Evolutionary conservation across 2,329 filamentous ascomycete genomes (phyloP).

Genomic region (Colletotrichum cordylinicola): DNA sequence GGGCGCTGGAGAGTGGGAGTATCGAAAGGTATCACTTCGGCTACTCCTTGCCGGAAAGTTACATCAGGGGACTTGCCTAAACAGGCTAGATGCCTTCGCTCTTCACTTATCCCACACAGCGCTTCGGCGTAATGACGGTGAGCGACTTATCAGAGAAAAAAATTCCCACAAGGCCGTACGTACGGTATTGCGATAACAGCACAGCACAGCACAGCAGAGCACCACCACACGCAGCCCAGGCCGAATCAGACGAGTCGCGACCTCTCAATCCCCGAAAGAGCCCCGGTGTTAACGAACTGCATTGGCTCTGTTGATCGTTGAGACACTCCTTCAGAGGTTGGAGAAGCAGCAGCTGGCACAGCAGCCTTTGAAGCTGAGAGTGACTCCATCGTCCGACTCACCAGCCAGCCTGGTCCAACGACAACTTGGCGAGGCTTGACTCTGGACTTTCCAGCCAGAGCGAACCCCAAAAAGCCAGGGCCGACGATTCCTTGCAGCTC

Average conservation of each 20-base stretch:
- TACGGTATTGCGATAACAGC: slow-evolving; percentile 5
- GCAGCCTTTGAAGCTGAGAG: neutral
- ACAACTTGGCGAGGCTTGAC: neutral
- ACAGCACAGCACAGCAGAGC: neutral
- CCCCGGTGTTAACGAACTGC: neutral
- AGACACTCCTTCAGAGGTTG: neutral
- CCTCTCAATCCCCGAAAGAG: neutral
- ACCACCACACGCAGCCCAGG: neutral
- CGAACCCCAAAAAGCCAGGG: neutral
- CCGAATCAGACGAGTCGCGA: slow-evolving; percentile 2
- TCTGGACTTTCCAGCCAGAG: neutral
- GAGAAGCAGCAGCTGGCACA: neutral
- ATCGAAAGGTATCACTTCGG: neutral
- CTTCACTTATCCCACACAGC: neutral
- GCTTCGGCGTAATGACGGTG: neutral
- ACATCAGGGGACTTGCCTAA: neutral
- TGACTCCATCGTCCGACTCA: neutral
- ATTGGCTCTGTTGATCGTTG: neutral
- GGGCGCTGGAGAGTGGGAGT: neutral
- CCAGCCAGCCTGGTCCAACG: neutral
- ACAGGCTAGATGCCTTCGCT: neutral
- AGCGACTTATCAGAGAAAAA: slow-evolving; percentile 9
- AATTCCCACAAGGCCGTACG: neutral
- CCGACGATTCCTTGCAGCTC: neutral
- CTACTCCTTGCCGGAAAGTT: neutral